Evolutionary conservation across 2,329 filamentous ascomycete genomes (phyloP), one percentile per base, ranked within the genome.

Genomic region (Penicillium sp.): DNA sequence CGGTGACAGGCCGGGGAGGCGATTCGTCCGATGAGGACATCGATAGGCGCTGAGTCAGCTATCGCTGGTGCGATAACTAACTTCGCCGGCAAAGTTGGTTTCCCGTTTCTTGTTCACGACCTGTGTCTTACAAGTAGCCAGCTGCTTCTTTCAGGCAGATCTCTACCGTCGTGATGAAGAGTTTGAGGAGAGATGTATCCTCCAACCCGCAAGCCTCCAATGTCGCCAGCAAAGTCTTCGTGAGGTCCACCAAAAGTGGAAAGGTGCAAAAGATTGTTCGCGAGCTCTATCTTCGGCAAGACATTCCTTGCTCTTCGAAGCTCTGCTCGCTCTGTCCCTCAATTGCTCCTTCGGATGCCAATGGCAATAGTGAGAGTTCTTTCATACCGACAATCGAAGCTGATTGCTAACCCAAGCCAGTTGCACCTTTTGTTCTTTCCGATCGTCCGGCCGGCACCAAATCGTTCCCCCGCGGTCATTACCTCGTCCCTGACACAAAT

Each of bases 261-360:
- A 97, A 97, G 78, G 93, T 97, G 54, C 94, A 97, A 74, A 99
- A 99, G 81, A 95, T 99, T 68, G 94, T 99, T 61, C 86, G 92
- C 66, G 94, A 99, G 78, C 83, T 97, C 58, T 99, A 99, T 75
- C 81, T 99, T 55, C 86, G 94, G 72, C 90, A 93, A 76, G 94
- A 99, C 72, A 97, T 99, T 67, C 93, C 94, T 43, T 99, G 94
- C 78, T 97, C 93, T 27, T 97, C 93, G 21, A 89, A 87, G 72
- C 79, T 99, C 37, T 99, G 94, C 78, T 82, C 82, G 55, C 76
- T 75, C 66, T 99, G 94, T 72, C 80, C 89, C 37, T 80, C 85
- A 40, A 83, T 78, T 59, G 90, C 91, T 2, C 92, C 91, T 1
- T 81, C 84, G 58, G 90, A 94, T 77, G 91, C 92, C 23, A 83